A percentile compares a stretch with the other conserved stretches of the same genome.
These are phyloP conservation scores for Termitomyces sp. DNA, from an alignment of 768 basidiomycete genomes.

Conservation along the genomic window DNA sequence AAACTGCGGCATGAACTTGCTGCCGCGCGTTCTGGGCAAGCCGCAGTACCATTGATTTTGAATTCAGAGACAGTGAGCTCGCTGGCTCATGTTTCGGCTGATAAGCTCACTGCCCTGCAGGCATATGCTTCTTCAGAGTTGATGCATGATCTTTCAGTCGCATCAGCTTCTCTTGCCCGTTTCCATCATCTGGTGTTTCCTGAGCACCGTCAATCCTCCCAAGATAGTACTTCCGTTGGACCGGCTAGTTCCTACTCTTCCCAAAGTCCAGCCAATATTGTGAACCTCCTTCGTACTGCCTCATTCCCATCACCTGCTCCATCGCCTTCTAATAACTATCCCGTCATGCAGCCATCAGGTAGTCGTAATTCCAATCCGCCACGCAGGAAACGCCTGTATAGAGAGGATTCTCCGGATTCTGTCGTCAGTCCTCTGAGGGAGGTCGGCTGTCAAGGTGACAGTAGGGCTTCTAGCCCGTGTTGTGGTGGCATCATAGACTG, in stretches of 20 bases:
- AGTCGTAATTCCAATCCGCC: conserved; percentile 4
- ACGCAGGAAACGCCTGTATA: conserved; percentile 27
- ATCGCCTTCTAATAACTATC: conserved; percentile 14
- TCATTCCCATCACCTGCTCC: conserved; percentile 23
- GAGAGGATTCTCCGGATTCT: conserved; percentile 24
- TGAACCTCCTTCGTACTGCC: conserved; percentile 16
- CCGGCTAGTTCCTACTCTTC: conserved; percentile 4
- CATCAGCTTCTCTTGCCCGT: conserved; percentile 43
- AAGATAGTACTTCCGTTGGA: conserved; percentile 4
- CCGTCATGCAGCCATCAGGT: conserved; percentile 1
- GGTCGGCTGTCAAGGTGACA: conserved; percentile 8
- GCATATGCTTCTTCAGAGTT: conserved; percentile 48
- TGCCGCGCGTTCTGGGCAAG: conserved; percentile 32
- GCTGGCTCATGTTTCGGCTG: background rate
- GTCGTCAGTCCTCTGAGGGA: conserved; percentile 6
- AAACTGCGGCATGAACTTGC: conserved; percentile 44
- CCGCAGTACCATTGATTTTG: conserved; percentile 20
- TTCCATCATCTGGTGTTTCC: conserved; percentile 46
- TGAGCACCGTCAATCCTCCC: conserved; percentile 15
- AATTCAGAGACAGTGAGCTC: conserved; percentile 27
- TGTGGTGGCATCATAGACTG: conserved; percentile 49
- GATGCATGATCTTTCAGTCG: conserved; percentile 39
- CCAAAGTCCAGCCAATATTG: conserved; percentile 7
- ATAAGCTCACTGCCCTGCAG: conserved; percentile 22
- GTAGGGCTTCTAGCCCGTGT: conserved; percentile 27